Evolutionary conservation across 2,329 filamentous ascomycete species (phyloP).

Genomic region (Periglandula ipomoeae): DNA sequence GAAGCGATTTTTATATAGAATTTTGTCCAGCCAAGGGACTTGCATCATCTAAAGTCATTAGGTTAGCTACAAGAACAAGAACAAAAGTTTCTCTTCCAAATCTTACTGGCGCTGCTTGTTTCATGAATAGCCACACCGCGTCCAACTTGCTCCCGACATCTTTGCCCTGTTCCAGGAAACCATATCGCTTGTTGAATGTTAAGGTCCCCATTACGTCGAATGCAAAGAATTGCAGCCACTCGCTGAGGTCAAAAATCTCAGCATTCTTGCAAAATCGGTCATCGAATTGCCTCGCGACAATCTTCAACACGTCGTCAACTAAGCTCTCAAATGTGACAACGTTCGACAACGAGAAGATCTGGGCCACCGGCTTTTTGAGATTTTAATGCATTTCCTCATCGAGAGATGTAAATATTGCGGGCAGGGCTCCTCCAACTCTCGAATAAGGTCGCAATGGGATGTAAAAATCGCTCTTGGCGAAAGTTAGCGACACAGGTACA

Average conservation of each 20-base stretch:
- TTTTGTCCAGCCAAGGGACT: conserved; percentile 4
- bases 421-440: not conserved
- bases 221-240: conserved; percentile 7
- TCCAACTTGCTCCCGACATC: conserved; percentile 2
- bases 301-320: not conserved
- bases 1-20: conserved; percentile 10
- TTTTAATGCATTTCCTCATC: conserved; percentile 1
- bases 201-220: conserved; percentile 5
- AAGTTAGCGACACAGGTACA: too few relatives aligned
- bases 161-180: conserved; percentile 7
- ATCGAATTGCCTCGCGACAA: conserved; percentile 1
- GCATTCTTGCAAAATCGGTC: not conserved
- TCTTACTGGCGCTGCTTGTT: conserved; percentile 10
- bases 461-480: conserved; percentile 8
- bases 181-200: conserved; percentile 10
- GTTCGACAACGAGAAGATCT: not conserved
- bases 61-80: not conserved
- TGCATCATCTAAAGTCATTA: conserved; percentile 2
- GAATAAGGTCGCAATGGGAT: not conserved
- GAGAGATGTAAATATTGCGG: conserved; percentile 1
- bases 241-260: conserved; percentile 2
- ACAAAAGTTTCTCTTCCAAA: too few relatives aligned
- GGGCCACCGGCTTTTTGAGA: conserved; percentile 3
- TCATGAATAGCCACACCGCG: conserved; percentile 12
- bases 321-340: not conserved